These are phyloP conservation scores for Vanrija sp. DNA, from an alignment of 1,284 basidiomycete species.

Conservation along the genomic window DNA sequence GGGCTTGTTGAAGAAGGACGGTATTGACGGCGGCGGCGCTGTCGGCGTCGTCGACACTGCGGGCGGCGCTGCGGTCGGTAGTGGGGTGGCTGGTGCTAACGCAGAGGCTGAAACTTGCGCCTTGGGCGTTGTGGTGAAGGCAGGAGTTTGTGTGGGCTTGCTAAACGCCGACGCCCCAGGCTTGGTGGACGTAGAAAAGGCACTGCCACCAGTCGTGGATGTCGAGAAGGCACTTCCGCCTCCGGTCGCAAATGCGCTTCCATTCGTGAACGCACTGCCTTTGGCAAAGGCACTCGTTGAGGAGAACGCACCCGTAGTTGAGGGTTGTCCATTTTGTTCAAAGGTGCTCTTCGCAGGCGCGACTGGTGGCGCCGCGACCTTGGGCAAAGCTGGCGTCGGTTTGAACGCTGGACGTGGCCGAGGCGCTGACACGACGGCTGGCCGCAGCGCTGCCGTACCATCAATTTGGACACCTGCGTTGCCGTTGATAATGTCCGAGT, in stretches of 20 bases:
- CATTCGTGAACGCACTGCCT: not conserved
- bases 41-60: not conserved
- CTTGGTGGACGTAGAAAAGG: not conserved
- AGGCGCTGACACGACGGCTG: not conserved
- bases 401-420: not conserved
- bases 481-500: constrained; percentile 76
- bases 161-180: not conserved
- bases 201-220: not conserved
- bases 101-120: not conserved
- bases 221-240: not conserved
- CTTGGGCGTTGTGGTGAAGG: not conserved
- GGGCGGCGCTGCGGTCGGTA: not conserved
- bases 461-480: constrained; percentile 44
- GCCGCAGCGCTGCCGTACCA: not conserved
- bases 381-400: not conserved
- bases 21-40: not conserved
- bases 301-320: not conserved
- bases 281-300: constrained; percentile 1
- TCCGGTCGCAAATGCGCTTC: not conserved
- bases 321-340: not conserved
- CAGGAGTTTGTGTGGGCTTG: not conserved
- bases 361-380: not conserved
- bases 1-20: not conserved
- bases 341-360: not conserved
- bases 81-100: not conserved